phyloP scores from a whole-genome alignment of 78 protist species.

The Bodo saltans region DNA sequence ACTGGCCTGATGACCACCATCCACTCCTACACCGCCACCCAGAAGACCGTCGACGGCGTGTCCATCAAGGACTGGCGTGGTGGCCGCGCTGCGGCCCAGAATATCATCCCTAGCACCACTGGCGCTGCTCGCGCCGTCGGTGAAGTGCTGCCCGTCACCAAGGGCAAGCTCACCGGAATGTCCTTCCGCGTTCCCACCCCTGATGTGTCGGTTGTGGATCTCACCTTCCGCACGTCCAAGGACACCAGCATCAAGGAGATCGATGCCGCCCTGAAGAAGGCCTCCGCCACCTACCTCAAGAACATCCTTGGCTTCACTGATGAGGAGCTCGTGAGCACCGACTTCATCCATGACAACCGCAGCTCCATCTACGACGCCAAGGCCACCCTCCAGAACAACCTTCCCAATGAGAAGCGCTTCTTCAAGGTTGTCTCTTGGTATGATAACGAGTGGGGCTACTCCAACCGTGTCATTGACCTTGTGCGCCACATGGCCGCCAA shows the following conservation, averaged over 20 bases:
- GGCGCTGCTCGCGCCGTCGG: conserved; percentile 99
- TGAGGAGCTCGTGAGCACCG: conserved; percentile 95
- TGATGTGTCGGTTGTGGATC: conserved; percentile 98
- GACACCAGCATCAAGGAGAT: conserved; percentile 87
- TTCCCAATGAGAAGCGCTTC: conserved; percentile 59
- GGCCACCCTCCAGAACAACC: conserved; percentile 69
- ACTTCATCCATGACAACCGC: conserved; percentile 84
- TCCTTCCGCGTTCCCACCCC: conserved; percentile 98
- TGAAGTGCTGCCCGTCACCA: conserved; percentile 80
- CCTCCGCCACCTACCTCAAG: conserved; percentile 58
- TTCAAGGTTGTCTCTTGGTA: conserved; percentile 97
- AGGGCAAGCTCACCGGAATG: conserved; percentile 99
- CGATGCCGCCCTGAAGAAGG: conserved; percentile 70
- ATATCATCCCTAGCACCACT: conserved; percentile 98
- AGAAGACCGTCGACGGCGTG: conserved; percentile 95
- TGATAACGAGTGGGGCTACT: conserved; percentile 98
- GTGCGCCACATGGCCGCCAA: conserved; percentile 40
- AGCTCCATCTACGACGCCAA: conserved; percentile 92
- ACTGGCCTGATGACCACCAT: conserved; percentile 99
- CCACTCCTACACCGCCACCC: conserved; percentile 98
- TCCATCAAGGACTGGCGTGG: conserved; percentile 93
- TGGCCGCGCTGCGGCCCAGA: conserved; percentile 89
- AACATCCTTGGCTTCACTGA: conserved; percentile 93
- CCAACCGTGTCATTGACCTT: conserved; percentile 92
- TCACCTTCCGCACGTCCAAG: conserved; percentile 88